Base-by-base conservation (phyloP, 1,284 basidiomycete genomes). In the Pseudozyma sp. region DNA sequence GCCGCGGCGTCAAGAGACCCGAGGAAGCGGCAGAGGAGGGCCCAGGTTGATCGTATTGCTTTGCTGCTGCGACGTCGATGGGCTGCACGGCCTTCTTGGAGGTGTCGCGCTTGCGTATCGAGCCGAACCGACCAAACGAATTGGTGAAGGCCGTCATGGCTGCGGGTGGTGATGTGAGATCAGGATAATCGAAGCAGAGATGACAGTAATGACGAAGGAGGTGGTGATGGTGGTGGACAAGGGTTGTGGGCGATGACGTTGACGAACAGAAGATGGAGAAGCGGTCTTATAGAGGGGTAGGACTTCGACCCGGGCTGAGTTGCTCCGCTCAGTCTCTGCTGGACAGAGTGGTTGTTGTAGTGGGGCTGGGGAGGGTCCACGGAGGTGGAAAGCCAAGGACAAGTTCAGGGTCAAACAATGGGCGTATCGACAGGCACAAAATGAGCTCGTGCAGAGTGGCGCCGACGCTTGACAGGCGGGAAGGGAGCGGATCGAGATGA, bases 51-150 rank as follows among this genome's bases (percentile, higher is more conserved):
- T 47, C 6, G 46, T 65, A 65, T 34, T 61, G 56, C 47, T 70
- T 58, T 16, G 68, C 68, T 5, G 68, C 68, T 24, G 56, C 68
- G 33, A 70, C 68, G 30, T 70, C 61, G 68, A 70, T 70, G 45
- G 68, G 68, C 53, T 69, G 50, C n/a, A 64, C 65, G 3, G 45
- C 14, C 30, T 58, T 65, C 24, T 49, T 57, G n/a, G 45, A 57
- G 31, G 58, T 45, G 10, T 61, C 58, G 24, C 58, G 52, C 30
- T 45, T 61, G 44, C 65, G 65, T 42, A 68, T 68, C 17, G 53
- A 55, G 9, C 42, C 52, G 13, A 68, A 45, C 4, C 51, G 44
- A 34, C 59, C 59, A 35, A 68, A 63, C 3, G 66, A 42, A 16
- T 46, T 51, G 19, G 55, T 54, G 24, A 68, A 63, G 37, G 50